Evolutionary conservation across 2,329 filamentous ascomycete species (phyloP).

Genomic region (Diaporthe helianthi): DNA sequence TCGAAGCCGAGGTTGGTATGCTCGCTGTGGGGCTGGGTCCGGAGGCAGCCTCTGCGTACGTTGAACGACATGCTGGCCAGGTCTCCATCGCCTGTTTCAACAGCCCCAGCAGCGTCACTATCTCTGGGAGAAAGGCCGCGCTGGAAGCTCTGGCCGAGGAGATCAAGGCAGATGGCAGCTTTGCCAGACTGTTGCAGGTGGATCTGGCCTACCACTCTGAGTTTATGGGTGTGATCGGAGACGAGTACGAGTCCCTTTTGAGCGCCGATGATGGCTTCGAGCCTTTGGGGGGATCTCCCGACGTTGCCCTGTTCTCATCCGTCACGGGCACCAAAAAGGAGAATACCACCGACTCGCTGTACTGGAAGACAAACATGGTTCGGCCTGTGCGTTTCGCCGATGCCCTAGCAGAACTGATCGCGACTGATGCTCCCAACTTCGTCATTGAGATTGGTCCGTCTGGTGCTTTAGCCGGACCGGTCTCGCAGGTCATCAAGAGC

Average conservation of each 20-base stretch:
- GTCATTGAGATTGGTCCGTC: constrained; percentile 42
- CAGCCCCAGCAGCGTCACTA: constrained; percentile 41
- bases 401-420: too few species aligned
- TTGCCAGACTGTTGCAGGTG: background rate
- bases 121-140: constrained; percentile 39
- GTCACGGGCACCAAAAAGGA: too few species aligned
- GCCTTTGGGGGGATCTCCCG: too few species aligned
- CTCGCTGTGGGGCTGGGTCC: constrained; percentile 40
- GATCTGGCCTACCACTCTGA: background rate
- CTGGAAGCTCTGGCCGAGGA: background rate
- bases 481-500: constrained; percentile 38
- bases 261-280: too few species aligned
- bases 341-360: too few species aligned
- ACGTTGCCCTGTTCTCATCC: too few species aligned
- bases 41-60: constrained; percentile 34
- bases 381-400: too few species aligned
- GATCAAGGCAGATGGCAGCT: background rate
- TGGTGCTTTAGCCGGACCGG: constrained; percentile 40
- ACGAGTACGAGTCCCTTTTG: background rate
- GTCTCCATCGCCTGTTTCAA: constrained; percentile 40
- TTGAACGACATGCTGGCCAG: constrained; percentile 35
- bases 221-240: background rate
- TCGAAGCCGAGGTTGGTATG: constrained; percentile 42
- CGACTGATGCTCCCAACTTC: too few species aligned
- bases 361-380: too few species aligned